Evolutionary conservation across 768 basidiomycete genomes (phyloP).

Genomic region (Saitozyma podzolica): DNA sequence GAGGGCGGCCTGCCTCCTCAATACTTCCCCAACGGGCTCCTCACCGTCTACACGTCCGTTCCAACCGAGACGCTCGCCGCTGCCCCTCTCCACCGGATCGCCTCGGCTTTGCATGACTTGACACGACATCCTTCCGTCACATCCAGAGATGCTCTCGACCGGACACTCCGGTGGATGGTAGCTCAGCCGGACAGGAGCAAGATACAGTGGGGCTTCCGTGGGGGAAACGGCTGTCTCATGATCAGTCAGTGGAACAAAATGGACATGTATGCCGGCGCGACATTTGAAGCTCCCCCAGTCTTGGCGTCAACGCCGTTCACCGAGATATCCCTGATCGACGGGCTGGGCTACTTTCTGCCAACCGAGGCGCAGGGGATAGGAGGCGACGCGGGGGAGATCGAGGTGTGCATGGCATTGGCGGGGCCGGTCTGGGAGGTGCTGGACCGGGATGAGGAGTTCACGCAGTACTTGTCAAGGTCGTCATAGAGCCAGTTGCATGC

Average conservation of each 20-base stretch:
- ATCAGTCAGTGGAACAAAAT: slow-evolving; percentile 30
- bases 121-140: slow-evolving; percentile 6
- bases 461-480: no score
- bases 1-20: slow-evolving; percentile 11
- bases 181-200: slow-evolving; percentile 18
- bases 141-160: slow-evolving; percentile 1
- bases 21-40: slow-evolving; percentile 27
- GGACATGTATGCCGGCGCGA: slow-evolving; percentile 16
- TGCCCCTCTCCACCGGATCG: slow-evolving; percentile 17
- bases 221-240: slow-evolving; percentile 16
- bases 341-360: slow-evolving; percentile 22
- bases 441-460: slow-evolving; percentile 3
- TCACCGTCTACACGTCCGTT: slow-evolving; percentile 10
- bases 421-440: slow-evolving; percentile 17
- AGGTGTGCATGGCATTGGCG: slow-evolving; percentile 16
- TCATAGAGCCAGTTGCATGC: background rate
- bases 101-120: background rate
- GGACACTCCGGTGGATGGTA: slow-evolving; percentile 21
- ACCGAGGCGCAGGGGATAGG: slow-evolving; percentile 3
- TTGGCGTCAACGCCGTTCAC: slow-evolving; percentile 24
- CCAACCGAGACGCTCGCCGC: slow-evolving; percentile 8
- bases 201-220: slow-evolving; percentile 9
- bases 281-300: slow-evolving; percentile 13
- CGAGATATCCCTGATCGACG: slow-evolving; percentile 18
- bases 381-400: slow-evolving; percentile 13